Conservation (phyloP, 164 flowering plant species). For the Cinnamomum micranthum region DNA sequence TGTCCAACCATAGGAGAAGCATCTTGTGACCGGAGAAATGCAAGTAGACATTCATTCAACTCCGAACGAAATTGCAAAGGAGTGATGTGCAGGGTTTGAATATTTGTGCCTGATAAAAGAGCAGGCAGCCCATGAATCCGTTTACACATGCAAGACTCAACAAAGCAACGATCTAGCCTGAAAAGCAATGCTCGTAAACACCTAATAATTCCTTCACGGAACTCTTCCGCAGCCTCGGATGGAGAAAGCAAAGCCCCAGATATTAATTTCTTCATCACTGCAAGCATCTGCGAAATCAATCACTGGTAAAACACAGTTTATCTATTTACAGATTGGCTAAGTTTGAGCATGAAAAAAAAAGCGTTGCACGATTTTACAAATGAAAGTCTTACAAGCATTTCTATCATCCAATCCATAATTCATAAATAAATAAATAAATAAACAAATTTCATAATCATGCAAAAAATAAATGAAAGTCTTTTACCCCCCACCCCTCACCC, state of each 20-base stretch:
- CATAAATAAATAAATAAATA: too few relatives aligned
- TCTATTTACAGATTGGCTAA: neutral
- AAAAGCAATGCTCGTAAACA: conserved; percentile 73
- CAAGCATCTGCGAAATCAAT: conserved; percentile 57
- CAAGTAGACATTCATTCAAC: conserved; percentile 62
- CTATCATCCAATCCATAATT: neutral
- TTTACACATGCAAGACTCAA: conserved; percentile 56
- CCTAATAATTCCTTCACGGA: conserved; percentile 80
- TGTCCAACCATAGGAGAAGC: conserved; percentile 93
- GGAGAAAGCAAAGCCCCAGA: conserved; percentile 76
- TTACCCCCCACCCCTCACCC: too few relatives aligned
- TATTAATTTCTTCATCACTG: conserved; percentile 73
- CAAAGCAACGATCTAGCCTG: conserved; percentile 47
- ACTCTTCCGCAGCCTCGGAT: conserved; percentile 83
- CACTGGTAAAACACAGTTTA: neutral
- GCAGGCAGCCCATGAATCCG: conserved; percentile 37
- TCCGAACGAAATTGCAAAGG: conserved; percentile 19
- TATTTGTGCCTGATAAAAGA: conserved; percentile 25
- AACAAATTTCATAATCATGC: too few relatives aligned
- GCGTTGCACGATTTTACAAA: neutral
- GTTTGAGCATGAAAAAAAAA: neutral
- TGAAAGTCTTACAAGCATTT: neutral
- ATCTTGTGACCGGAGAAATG: conserved; percentile 74
- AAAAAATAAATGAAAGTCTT: too few relatives aligned
- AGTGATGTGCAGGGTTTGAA: conserved; percentile 8